phyloP scores from a whole-genome alignment of 352 stramenopile species.

The Nothophytophthora sp. region DNA sequence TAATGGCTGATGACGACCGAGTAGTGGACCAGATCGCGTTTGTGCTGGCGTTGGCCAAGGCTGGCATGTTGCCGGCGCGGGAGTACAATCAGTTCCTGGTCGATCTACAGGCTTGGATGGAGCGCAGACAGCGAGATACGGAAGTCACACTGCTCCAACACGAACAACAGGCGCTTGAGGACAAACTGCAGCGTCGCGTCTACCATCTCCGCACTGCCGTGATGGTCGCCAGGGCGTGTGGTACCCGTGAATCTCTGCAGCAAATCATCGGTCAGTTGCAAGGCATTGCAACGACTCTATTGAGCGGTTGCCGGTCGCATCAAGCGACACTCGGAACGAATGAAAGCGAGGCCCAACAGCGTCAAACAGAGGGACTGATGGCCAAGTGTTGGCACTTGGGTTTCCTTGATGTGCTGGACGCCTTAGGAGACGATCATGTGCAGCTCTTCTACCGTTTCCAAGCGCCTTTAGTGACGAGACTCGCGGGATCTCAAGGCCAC shows the following conservation, averaged over 20 bases:
- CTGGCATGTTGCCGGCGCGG: slow-evolving; percentile 12
- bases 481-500: background rate
- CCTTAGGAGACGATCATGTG: background rate
- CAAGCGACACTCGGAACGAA: background rate
- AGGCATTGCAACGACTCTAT: background rate
- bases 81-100: slow-evolving; percentile 32
- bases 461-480: background rate
- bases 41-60: slow-evolving; percentile 26
- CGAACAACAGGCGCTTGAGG: background rate
- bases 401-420: background rate
- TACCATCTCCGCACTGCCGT: background rate
- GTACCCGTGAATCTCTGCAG: background rate
- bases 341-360: background rate
- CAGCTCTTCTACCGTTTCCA: background rate
- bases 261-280: background rate
- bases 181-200: background rate
- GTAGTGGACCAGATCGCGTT: slow-evolving; percentile 19
- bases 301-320: background rate
- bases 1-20: background rate
- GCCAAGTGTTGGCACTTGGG: background rate
- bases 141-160: background rate
- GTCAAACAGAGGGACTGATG: background rate
- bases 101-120: slow-evolving; percentile 20
- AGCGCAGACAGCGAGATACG: background rate
- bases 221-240: background rate